Percentiles rank a stretch among this genome's conserved stretches.
These are phyloP conservation scores for Lagerstroemia speciosa DNA, from an alignment of 345 rosid genomes.

Conservation along the genomic window DNA sequence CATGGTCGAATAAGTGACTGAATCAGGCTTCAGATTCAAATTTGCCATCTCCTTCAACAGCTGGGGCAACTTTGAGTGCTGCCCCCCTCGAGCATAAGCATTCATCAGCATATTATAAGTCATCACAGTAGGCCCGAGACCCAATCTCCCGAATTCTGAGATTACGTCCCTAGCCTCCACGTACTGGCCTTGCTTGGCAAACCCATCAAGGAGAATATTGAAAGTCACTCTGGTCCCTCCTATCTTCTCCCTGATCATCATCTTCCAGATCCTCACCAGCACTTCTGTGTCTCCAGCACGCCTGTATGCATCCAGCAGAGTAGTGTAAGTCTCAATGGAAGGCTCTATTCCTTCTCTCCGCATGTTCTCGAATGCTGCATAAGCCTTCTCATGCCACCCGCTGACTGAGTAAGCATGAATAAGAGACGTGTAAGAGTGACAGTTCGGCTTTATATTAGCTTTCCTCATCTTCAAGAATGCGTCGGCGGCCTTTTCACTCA, in stretches of 20 bases:
- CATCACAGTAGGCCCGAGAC: constrained; percentile 72
- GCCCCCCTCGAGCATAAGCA: constrained; percentile 84
- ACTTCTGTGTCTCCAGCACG: constrained; percentile 54
- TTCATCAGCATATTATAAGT: constrained; percentile 92
- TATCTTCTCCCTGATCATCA: constrained; percentile 49
- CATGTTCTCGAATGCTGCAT: constrained; percentile 55
- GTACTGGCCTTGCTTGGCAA: constrained; percentile 84
- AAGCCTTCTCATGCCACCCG: constrained; percentile 84
- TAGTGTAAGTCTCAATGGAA: constrained; percentile 71
- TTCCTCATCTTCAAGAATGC: constrained; percentile 69
- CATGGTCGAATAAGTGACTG: constrained; percentile 75
- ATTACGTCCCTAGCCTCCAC: constrained; percentile 74
- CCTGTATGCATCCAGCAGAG: constrained; percentile 77
- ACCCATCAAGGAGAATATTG: constrained; percentile 77
- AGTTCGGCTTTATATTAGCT: constrained; percentile 57
- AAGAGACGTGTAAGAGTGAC: constrained; percentile 76
- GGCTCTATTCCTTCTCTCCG: constrained; percentile 56
- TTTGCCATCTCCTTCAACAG: constrained; percentile 71
- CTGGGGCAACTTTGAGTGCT: constrained; percentile 67
- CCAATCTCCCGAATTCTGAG: constrained; percentile 64
- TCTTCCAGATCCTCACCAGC: constrained; percentile 70
- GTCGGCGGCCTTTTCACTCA: constrained; percentile 82
- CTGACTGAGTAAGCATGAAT: constrained; percentile 77
- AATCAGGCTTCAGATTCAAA: constrained; percentile 67
- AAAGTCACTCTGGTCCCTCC: constrained; percentile 68